Conservation (phyloP, 2,329 filamentous ascomycete species). For the Didymella glomerata region DNA sequence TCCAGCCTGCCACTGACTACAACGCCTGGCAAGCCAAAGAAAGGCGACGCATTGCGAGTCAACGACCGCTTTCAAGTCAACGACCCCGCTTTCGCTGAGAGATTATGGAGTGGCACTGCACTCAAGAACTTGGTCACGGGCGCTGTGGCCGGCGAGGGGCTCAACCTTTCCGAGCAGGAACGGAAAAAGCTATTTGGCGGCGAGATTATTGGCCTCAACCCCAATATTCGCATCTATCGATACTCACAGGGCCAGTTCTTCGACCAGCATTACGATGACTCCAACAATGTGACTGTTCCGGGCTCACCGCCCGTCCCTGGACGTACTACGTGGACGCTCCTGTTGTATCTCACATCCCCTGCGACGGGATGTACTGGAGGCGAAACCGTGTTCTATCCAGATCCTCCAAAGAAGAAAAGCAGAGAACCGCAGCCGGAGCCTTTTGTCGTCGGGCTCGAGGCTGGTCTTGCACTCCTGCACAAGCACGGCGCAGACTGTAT, state of each 20-base stretch:
- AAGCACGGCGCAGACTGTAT: slow-evolving; percentile 90
- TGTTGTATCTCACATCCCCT: slow-evolving; percentile 84
- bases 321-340: slow-evolving; percentile 88
- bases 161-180: slow-evolving; percentile 41
- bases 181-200: slow-evolving; percentile 73
- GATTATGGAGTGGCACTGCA: slow-evolving; percentile 79
- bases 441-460: slow-evolving; percentile 76
- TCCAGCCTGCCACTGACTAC: slow-evolving; percentile 75
- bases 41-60: slow-evolving; percentile 81
- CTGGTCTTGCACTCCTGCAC: slow-evolving; percentile 86
- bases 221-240: slow-evolving; percentile 88
- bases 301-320: slow-evolving; percentile 56
- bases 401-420: slow-evolving; percentile 55
- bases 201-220: slow-evolving; percentile 81
- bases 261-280: slow-evolving; percentile 92
- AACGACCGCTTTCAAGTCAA: slow-evolving; percentile 90
- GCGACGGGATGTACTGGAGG: slow-evolving; percentile 80
- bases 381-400: slow-evolving; percentile 89
- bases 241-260: slow-evolving; percentile 90
- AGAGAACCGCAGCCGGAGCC: slow-evolving; percentile 62
- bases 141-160: slow-evolving; percentile 46
- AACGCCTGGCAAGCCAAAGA: slow-evolving; percentile 79
- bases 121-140: slow-evolving; percentile 67
- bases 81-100: slow-evolving; percentile 76
- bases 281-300: slow-evolving; percentile 72